Base-by-base conservation (phyloP, 306 rosid genomes). In the Pueraria montana region DNA sequence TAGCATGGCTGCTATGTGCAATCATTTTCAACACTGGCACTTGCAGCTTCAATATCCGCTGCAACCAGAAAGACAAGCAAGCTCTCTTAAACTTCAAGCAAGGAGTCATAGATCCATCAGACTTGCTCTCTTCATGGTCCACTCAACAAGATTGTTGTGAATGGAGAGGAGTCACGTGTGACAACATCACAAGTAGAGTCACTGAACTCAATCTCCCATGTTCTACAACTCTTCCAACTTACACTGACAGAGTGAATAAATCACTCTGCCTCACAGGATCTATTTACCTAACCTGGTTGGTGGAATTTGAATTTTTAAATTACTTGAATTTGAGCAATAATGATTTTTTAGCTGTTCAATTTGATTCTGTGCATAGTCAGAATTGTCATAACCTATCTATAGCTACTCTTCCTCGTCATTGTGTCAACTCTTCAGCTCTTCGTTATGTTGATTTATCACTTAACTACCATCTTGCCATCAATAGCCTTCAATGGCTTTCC, bases 401-500 rank as follows among this genome's bases (percentile, higher is more conserved):
- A 20, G 6, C 14, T 32, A 17, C 32, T 40, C n/a, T n/a, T n/a
- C 6, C 46, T 36, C 24, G 2, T 8, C 2, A 4, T 0, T 64
- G 36, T 72, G 24, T 14, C 0, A 72, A 72, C 61, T 42, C 61
- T 48, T 48, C 77, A 16, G 2, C 0, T 49, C 45, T 48, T 30
- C 24, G 1, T 30, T 2, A 49, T 30, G 24, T 72, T 27, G 30
- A 48, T 30, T 5, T 49, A 8, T 72, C 63, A 17, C 0, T 2
- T 0, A 72, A 72, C 38, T 0, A n/a, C 2, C 10, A 9, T n/a
- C 27, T 16, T 10, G 10, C 0, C 45, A 40, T 36, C 0, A 21
- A 52, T 14, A 72, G n/a, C 4, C 79, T 85, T 14, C 13, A 1
- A 1, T 85, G 82, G 87, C 62, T 85, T 40, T 2, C 82, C 0